A percentile compares a stretch with the other conserved stretches of the same genome.
Conservation (phyloP, 2,329 filamentous ascomycete genomes). For the Exophiala alcalophila region DNA sequence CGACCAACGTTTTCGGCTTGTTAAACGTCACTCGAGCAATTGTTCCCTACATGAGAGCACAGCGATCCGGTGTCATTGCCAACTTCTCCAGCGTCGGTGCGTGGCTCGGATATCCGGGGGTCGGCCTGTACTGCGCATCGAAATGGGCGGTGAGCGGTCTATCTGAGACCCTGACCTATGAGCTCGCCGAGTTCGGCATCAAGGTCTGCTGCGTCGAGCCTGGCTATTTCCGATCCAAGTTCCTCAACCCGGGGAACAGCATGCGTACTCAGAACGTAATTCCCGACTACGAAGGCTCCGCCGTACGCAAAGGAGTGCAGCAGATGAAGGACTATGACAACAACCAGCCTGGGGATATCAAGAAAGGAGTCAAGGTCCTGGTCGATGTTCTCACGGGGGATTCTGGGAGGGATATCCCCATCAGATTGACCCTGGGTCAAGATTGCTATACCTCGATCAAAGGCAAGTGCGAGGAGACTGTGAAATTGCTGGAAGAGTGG, state of each 20-base stretch:
- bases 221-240: slow-evolving; percentile 31
- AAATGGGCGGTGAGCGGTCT: slow-evolving; percentile 36
- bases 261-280: slow-evolving; percentile 9
- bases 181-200: slow-evolving; percentile 38
- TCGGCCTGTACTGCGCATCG: slow-evolving; percentile 37
- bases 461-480: slow-evolving; percentile 44
- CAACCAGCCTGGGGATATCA: slow-evolving; percentile 55
- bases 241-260: slow-evolving; percentile 17
- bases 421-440: slow-evolving; percentile 54
- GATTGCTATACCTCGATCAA: slow-evolving; percentile 48
- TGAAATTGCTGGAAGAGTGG: slow-evolving; percentile 52
- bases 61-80: slow-evolving; percentile 36
- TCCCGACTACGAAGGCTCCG: slow-evolving; percentile 20
- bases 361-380: slow-evolving; percentile 52
- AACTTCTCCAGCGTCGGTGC: slow-evolving; percentile 38
- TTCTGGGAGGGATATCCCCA: slow-evolving; percentile 50
- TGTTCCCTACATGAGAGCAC: slow-evolving; percentile 38
- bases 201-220: slow-evolving; percentile 38
- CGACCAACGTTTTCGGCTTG: slow-evolving; percentile 40
- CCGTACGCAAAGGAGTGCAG: slow-evolving; percentile 16
- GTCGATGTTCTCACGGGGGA: slow-evolving; percentile 56
- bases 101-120: slow-evolving; percentile 32
- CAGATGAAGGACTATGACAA: slow-evolving; percentile 36
- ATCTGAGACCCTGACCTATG: slow-evolving; percentile 31
- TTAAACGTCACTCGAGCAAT: slow-evolving; percentile 39